Evolutionary conservation across 2,329 filamentous ascomycete genomes (phyloP).

Genomic region (Thelonectria blattea): DNA sequence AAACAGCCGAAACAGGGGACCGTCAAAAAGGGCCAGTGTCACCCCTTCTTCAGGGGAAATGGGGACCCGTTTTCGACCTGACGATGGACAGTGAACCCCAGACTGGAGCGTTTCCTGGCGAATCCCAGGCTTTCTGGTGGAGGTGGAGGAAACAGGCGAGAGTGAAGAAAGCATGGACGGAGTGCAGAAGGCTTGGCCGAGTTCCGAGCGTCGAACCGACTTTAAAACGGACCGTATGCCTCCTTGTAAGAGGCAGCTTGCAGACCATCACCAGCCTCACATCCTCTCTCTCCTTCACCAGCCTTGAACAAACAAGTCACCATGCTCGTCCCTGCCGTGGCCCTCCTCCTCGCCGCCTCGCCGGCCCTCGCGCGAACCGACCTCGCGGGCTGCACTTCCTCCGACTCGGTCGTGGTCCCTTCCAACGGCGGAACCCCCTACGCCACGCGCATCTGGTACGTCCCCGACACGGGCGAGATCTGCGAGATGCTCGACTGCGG

Average conservation of each 20-base stretch:
- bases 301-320: slow-evolving; percentile 26
- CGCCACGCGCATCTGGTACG: slow-evolving; percentile 62
- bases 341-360: slow-evolving; percentile 39
- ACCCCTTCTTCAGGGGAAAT: not conserved
- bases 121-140: slow-evolving; percentile 2
- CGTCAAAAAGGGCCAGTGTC: no score
- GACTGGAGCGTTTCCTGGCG: not conserved
- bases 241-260: not conserved
- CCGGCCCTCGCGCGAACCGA: slow-evolving; percentile 52
- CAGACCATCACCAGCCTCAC: not conserved
- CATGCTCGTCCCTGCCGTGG: slow-evolving; percentile 34
- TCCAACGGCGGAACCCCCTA: slow-evolving; percentile 44
- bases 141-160: not conserved
- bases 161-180: not conserved
- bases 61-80: no score
- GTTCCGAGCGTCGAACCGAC: not conserved
- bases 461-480: slow-evolving; percentile 68
- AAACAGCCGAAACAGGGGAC: slow-evolving; percentile 5
- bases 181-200: not conserved
- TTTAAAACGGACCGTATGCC: not conserved
- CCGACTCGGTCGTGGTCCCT: slow-evolving; percentile 41
- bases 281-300: not conserved
- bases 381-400: slow-evolving; percentile 52
- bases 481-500: slow-evolving; percentile 71
- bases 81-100: not conserved